Percentiles rank a stretch among this genome's conserved stretches.
Conservation (phyloP, 2,329 filamentous ascomycete species). For the Aspergillus uvarum region DNA sequence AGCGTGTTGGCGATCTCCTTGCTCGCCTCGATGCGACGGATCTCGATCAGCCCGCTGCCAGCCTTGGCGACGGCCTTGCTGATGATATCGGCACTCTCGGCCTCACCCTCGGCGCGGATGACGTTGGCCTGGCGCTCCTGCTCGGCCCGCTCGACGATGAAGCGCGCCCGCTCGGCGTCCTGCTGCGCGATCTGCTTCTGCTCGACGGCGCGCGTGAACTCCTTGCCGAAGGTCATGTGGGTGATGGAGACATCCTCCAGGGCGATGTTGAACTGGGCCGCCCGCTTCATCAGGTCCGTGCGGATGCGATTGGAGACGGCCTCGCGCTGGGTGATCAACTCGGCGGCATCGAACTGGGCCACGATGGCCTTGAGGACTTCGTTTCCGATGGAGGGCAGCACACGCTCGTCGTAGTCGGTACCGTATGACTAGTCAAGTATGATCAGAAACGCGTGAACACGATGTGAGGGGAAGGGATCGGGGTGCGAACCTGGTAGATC, state of each 20-base stretch:
- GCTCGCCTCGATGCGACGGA: constrained; percentile 94
- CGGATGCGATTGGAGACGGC: constrained; percentile 94
- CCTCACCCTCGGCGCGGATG: constrained; percentile 96
- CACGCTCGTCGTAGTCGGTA: constrained; percentile 96
- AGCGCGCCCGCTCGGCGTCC: constrained; percentile 93
- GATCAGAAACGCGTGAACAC: background rate
- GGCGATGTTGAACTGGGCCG: constrained; percentile 96
- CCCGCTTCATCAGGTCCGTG: constrained; percentile 85
- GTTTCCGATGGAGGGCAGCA: constrained; percentile 97
- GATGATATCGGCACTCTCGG: constrained; percentile 94
- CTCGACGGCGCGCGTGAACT: constrained; percentile 98
- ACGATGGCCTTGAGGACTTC: constrained; percentile 99
- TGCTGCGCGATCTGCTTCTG: constrained; percentile 99
- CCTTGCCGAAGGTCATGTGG: constrained; percentile 99
- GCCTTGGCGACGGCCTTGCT: constrained; percentile 88
- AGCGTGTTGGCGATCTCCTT: constrained; percentile 92
- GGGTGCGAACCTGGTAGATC: constrained; percentile 83
- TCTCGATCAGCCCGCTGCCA: constrained; percentile 91
- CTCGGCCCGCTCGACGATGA: constrained; percentile 98
- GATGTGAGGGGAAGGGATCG: background rate
- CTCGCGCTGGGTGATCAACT: constrained; percentile 98
- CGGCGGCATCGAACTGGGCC: constrained; percentile 96
- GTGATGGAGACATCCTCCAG: constrained; percentile 99
- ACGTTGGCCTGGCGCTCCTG: constrained; percentile 98
- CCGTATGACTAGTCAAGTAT: constrained; percentile 72